Base-by-base conservation (phyloP, 371 early-diverging fungal genomes). In the Coemansia sp. region DNA sequence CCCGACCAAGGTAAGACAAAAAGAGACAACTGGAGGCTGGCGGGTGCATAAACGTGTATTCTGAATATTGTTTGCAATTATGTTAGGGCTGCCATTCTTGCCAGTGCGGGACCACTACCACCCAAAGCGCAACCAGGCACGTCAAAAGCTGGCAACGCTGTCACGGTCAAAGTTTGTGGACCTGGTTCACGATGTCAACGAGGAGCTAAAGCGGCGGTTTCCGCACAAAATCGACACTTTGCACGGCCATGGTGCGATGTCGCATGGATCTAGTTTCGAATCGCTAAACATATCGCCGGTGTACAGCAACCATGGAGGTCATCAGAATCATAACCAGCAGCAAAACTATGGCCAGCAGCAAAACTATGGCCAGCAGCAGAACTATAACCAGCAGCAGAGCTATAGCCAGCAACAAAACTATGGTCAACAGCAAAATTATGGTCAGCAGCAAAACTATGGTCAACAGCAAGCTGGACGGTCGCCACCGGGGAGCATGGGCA, bases 121-220 rank as follows among this genome's bases (percentile, higher is more conserved):
- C 75, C 95, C 93, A 11, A 95, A 95, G 81, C 88, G 97, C 53
- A 98, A 98, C 83, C 97, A 97, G 75, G 98, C 97, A 1, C 87
- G 98, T 37, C 96, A 96, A 73, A 98, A 98, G 75, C 85, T 98
- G 7, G 94, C 97, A 12, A 96, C 96, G 1, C 84, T 98, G 4
- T 90, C 93, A 8, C 84, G 79, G 57, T 79, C 87, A 53, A 86
- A 95, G 52, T 98, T 97, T 82, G 90, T 91, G 68, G 95, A 95
- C 79, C 83, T 97, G 23, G 94, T 93, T 0, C 90, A 89, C 66
- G 95, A 97, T 80, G 93, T 97, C 9, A 92, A 90, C 75, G 90
- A 85, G 71, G 95, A 95, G 81, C 75, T 96, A 23, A 86, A 85
- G 52, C 78, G 89, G 37, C 83, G 93, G 66, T 93, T 87, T 71